A percentile compares a stretch with the other conserved stretches of the same genome.
These are phyloP conservation scores for Trichoderma sp. DNA, from an alignment of 2,329 filamentous ascomycete species.

Conservation along the genomic window DNA sequence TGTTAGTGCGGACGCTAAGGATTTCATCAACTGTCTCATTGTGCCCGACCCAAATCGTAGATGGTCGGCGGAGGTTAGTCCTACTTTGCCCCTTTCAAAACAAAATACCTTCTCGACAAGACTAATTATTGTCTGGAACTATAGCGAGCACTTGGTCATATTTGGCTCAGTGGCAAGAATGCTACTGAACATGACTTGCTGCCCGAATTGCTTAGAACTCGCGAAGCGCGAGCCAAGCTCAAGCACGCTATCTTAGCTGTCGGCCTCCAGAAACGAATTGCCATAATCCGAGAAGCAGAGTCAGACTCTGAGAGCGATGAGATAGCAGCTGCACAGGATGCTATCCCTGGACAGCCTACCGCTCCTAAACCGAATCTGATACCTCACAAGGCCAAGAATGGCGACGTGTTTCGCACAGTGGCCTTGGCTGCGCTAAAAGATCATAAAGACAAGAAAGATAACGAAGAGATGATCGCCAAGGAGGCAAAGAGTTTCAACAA, in stretches of 20 bases:
- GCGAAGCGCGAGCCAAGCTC: not conserved
- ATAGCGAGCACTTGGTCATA: constrained; percentile 73
- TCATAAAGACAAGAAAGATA: constrained; percentile 20
- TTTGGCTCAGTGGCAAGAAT: constrained; percentile 86
- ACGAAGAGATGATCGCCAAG: constrained; percentile 10
- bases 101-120: too few relatives aligned
- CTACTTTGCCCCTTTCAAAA: not conserved
- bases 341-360: not conserved
- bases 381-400: constrained; percentile 18
- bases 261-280: constrained; percentile 11
- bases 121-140: too few relatives aligned
- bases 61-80: constrained; percentile 67
- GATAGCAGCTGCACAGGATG: constrained; percentile 4
- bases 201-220: constrained; percentile 66
- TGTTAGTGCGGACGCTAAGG: constrained; percentile 90
- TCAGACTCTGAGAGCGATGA: constrained; percentile 5
- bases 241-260: constrained; percentile 3
- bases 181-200: constrained; percentile 95
- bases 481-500: constrained; percentile 8
- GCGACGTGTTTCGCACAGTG: constrained; percentile 20
- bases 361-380: constrained; percentile 3
- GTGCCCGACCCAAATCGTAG: constrained; percentile 75
- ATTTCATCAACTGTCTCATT: constrained; percentile 82
- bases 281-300: constrained; percentile 73
- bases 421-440: constrained; percentile 20